phyloP scores from a whole-genome alignment of 2,329 filamentous ascomycete species.

The Fusarium keratoplasticum region DNA sequence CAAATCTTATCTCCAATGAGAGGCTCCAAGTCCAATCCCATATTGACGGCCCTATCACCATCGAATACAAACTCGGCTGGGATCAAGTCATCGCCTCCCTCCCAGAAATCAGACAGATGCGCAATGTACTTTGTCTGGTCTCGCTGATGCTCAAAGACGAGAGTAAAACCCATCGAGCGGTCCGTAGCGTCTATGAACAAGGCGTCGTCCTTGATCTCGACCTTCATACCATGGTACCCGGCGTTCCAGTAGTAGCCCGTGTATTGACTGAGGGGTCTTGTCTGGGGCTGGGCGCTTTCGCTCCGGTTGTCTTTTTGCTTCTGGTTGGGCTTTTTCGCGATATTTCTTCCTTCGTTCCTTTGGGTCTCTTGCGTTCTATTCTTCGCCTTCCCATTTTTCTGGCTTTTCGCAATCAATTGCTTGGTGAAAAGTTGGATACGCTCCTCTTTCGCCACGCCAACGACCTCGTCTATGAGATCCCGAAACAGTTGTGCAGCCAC shows the following conservation, averaged over 20 bases:
- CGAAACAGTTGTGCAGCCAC: constrained; percentile 31
- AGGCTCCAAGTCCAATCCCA: constrained; percentile 38
- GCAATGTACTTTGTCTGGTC: constrained; percentile 36
- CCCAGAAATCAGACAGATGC: constrained; percentile 28
- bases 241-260: constrained; percentile 40
- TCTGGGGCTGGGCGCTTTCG: not conserved
- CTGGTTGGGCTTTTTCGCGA: accelerated
- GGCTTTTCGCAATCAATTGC: not conserved
- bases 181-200: constrained; percentile 45
- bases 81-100: constrained; percentile 22
- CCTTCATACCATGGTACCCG: constrained; percentile 41
- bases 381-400: not conserved
- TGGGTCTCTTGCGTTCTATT: not conserved
- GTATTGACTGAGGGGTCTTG: constrained; percentile 25
- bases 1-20: constrained; percentile 31
- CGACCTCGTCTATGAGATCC: constrained; percentile 35
- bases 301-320: too few relatives aligned
- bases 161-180: constrained; percentile 44
- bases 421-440: not conserved
- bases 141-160: constrained; percentile 30
- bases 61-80: constrained; percentile 34
- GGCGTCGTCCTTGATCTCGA: constrained; percentile 27
- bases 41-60: not conserved
- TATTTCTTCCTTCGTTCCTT: not conserved
- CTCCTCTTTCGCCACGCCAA: constrained; percentile 3